These are phyloP conservation scores for Maudiozyma pseudohumilis DNA, from an alignment of 805 yeast genomes.

Conservation along the genomic window DNA sequence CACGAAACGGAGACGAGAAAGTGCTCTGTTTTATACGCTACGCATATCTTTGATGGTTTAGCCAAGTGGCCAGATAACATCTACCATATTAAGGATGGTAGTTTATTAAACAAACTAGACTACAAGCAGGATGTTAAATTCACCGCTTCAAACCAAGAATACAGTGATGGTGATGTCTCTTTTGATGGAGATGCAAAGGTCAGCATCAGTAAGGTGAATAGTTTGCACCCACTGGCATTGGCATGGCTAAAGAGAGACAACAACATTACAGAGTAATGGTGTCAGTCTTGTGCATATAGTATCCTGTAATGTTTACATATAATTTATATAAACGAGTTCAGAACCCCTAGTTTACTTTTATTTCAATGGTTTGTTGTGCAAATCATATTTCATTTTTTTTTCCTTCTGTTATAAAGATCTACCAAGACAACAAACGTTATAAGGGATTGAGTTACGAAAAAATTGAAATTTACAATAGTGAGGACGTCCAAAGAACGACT, in stretches of 20 bases:
- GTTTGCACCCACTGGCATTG: conserved; percentile 65
- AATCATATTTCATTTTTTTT: too few species aligned
- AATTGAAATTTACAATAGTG: too few species aligned
- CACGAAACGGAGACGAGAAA: conserved; percentile 61
- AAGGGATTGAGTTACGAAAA: too few species aligned
- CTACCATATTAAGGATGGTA: conserved; percentile 67
- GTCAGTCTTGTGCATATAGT: too few species aligned
- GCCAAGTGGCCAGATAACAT: conserved; percentile 84
- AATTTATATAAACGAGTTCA: too few species aligned
- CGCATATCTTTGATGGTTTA: conserved; percentile 94
- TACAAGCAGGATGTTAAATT: conserved; percentile 29
- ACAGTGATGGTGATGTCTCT: conserved; percentile 17
- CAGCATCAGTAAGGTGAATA: conserved; percentile 29
- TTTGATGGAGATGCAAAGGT: conserved; percentile 9
- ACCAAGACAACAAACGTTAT: too few species aligned
- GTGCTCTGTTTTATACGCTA: conserved; percentile 82
- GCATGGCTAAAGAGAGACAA: conserved; percentile 42
- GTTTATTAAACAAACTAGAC: conserved; percentile 32
- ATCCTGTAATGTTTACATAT: too few species aligned
- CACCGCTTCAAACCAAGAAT: conserved; percentile 9
- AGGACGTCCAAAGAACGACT: too few species aligned
- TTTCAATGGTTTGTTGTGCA: too few species aligned
- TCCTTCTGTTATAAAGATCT: too few species aligned
- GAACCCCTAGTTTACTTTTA: too few species aligned
- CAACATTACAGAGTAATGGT: conserved; percentile 4